These are phyloP conservation scores for Isoetes engelmannii DNA, from an alignment of 83 land plant species.

Conservation along the genomic window DNA sequence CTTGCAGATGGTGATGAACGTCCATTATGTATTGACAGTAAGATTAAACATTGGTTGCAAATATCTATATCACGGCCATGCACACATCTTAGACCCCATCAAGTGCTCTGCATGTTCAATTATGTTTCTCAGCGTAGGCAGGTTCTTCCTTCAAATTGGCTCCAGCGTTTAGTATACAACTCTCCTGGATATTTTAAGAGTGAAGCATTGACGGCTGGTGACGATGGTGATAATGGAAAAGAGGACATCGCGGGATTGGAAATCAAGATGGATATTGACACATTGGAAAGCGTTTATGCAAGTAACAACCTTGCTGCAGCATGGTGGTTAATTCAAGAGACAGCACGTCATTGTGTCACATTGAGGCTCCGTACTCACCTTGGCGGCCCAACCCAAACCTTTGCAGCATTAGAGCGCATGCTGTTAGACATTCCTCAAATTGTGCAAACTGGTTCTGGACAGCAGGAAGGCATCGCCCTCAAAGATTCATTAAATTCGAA, in stretches of 20 bases:
- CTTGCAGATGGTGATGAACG: conserved; percentile 12
- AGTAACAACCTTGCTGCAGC: conserved; percentile 65
- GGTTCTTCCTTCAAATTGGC: conserved; percentile 70
- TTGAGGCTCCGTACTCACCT: conserved; percentile 87
- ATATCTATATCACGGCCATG: conserved; percentile 50
- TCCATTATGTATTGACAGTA: neutral
- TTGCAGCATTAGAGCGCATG: conserved; percentile 96
- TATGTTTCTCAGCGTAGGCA: conserved; percentile 88
- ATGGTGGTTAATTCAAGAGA: conserved; percentile 92
- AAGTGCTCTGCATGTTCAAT: conserved; percentile 69
- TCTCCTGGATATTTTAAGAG: conserved; percentile 30
- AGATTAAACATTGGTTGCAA: conserved; percentile 48
- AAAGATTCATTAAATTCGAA: conserved; percentile 39
- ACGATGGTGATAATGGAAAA: conserved; percentile 13
- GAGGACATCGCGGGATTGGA: conserved; percentile 19
- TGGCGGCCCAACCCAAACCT: conserved; percentile 97
- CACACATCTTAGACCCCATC: conserved; percentile 57
- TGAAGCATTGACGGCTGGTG: conserved; percentile 9
- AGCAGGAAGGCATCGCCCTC: conserved; percentile 36
- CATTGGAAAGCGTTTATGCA: conserved; percentile 48
- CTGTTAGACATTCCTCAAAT: conserved; percentile 77
- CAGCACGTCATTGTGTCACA: conserved; percentile 69
- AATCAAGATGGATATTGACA: conserved; percentile 27
- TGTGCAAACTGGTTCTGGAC: conserved; percentile 53
- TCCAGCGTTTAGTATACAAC: conserved; percentile 66